These are phyloP conservation scores for Chlamydomonas reinhardtii DNA, from an alignment of 163 green algal species.

Conservation along the genomic window DNA sequence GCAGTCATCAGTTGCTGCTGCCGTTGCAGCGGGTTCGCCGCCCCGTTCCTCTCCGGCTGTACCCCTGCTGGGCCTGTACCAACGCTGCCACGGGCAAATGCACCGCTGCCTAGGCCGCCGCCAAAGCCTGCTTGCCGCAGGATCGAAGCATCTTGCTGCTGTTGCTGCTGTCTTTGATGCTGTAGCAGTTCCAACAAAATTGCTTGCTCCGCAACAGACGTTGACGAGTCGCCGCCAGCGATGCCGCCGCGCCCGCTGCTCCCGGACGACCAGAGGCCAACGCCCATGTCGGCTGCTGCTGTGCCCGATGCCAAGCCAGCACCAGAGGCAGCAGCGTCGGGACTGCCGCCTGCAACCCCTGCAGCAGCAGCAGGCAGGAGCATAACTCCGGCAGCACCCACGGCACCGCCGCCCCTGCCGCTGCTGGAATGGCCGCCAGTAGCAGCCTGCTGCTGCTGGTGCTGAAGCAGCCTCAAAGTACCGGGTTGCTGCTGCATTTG, in stretches of 20 bases:
- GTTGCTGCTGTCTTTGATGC: conserved; percentile 30
- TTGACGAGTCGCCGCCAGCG: neutral
- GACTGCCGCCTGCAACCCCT: too few relatives aligned
- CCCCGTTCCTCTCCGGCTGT: neutral
- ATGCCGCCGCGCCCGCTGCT: too few relatives aligned
- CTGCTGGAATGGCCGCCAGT: too few relatives aligned
- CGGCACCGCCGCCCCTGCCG: too few relatives aligned
- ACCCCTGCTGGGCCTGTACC: too few relatives aligned
- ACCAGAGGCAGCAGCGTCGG: too few relatives aligned
- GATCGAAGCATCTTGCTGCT: neutral
- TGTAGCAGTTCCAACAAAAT: neutral
- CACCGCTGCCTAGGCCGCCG: too few relatives aligned
- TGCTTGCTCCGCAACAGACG: neutral
- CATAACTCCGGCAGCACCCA: too few relatives aligned
- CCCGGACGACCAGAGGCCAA: too few relatives aligned
- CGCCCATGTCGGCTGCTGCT: too few relatives aligned
- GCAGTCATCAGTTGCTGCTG: neutral
- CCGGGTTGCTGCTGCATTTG: neutral
- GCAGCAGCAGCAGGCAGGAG: too few relatives aligned
- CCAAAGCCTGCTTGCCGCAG: neutral
- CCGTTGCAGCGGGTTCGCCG: neutral
- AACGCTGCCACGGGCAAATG: neutral
- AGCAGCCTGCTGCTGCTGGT: conserved; percentile 2
- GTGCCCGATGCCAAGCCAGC: too few relatives aligned
- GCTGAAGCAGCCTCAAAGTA: neutral